A percentile compares a stretch with the other conserved stretches of the same genome.
phyloP scores from a whole-genome alignment of 352 stramenopile species.

The Globisporangium okanoganense region DNA sequence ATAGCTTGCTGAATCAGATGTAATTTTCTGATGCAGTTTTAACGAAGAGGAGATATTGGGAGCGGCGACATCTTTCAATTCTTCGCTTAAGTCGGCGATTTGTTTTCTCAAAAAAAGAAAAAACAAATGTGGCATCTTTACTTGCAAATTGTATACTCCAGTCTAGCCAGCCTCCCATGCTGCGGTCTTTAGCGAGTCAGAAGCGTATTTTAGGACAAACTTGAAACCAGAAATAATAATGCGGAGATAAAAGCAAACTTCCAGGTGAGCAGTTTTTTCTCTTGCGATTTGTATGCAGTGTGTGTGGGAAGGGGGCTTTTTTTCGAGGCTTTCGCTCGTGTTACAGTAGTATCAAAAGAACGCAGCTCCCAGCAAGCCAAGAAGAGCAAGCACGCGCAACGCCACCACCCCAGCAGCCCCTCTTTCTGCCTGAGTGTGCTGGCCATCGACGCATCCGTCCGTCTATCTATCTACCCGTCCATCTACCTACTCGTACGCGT shows the following conservation, averaged over 20 bases:
- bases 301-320: constrained; percentile 3
- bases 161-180: background rate
- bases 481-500: background rate
- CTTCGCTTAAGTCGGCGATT: background rate
- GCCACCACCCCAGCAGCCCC: background rate
- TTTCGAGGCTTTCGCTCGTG: background rate
- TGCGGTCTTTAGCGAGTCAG: background rate
- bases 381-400: background rate
- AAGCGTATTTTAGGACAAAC: background rate
- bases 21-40: background rate
- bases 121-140: background rate
- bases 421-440: background rate
- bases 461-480: background rate
- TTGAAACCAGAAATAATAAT: background rate
- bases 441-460: background rate
- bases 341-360: constrained; percentile 3
- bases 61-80: background rate
- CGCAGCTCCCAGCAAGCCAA: background rate
- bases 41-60: background rate
- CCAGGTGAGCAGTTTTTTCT: background rate
- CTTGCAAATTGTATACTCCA: background rate
- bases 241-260: background rate
- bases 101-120: background rate
- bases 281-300: background rate
- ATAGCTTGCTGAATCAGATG: too few species aligned